Evolutionary conservation across 768 basidiomycete genomes (phyloP).

Genomic region (Xerocomellus dryophilus): DNA sequence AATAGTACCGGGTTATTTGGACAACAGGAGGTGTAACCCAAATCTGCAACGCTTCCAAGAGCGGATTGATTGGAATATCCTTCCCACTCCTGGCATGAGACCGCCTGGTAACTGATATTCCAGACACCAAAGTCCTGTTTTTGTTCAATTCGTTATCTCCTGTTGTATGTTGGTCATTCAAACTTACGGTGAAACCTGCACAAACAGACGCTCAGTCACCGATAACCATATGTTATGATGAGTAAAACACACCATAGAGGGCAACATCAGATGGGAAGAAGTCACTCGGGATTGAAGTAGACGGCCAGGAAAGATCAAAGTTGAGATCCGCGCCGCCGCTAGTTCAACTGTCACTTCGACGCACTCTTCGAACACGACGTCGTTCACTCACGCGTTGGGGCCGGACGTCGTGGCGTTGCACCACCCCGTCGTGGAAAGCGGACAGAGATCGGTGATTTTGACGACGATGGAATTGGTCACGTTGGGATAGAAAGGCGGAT

Average conservation of each 20-base stretch:
- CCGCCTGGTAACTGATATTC: conserved; percentile 70
- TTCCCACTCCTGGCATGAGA: conserved; percentile 65
- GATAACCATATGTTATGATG: not conserved
- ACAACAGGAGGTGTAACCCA: conserved; percentile 66
- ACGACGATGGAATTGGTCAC: conserved; percentile 60
- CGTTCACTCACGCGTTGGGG: conserved; percentile 57
- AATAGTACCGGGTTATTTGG: conserved; percentile 61
- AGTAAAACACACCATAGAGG: conserved; percentile 51
- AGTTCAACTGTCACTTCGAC: conserved; percentile 2
- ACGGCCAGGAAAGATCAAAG: conserved; percentile 82
- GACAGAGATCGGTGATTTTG: conserved; percentile 81
- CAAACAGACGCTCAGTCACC: conserved; percentile 32
- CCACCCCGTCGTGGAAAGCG: conserved; percentile 59
- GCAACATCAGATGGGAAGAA: conserved; percentile 74
- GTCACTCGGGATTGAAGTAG: conserved; percentile 58
- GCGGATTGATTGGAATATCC: conserved; percentile 58
- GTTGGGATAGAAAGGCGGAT: conserved; percentile 68
- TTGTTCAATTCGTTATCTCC: not conserved
- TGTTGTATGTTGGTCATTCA: not conserved
- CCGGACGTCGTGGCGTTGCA: conserved; percentile 62
- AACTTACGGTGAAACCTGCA: conserved; percentile 40
- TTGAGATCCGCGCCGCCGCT: conserved; percentile 72
- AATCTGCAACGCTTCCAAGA: conserved; percentile 60
- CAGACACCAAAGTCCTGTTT: conserved; percentile 81
- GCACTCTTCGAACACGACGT: not conserved